Evolutionary conservation across 768 basidiomycete species (phyloP).

Genomic region (Hydnum rufescens): DNA sequence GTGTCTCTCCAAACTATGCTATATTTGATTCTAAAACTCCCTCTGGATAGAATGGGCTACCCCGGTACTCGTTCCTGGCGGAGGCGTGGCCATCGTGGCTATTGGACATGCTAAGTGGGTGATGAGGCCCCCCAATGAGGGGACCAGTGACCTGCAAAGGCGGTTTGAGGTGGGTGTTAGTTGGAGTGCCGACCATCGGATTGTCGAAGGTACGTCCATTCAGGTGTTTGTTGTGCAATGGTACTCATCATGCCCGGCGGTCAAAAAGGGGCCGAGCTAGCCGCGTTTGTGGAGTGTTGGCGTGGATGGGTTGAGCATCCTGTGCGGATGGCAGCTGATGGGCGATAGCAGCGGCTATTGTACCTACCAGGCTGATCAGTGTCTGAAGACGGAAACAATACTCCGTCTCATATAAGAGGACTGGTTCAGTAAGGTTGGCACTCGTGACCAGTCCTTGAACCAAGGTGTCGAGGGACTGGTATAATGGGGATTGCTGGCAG

Average conservation of each 20-base stretch:
- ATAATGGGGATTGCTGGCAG: no score
- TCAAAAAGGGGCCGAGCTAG: conserved; percentile 44
- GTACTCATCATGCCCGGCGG: not conserved
- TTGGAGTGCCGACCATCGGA: conserved; percentile 75
- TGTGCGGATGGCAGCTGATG: conserved; percentile 42
- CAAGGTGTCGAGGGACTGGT: no score
- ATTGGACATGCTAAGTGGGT: conserved; percentile 57
- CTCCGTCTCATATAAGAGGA: no score
- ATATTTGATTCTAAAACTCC: not conserved
- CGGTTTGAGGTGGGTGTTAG: conserved; percentile 44
- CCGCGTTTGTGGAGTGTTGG: conserved; percentile 77
- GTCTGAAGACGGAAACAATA: no score
- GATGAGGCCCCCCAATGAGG: conserved; percentile 22
- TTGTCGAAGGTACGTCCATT: conserved; percentile 37
- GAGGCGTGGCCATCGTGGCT: conserved; percentile 71
- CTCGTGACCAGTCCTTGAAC: no score
- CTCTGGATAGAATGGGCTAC: conserved; percentile 29
- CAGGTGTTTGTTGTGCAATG: not conserved
- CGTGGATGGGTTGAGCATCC: conserved; percentile 61
- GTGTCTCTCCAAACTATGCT: not conserved
- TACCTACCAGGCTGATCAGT: no score
- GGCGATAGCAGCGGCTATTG: no score
- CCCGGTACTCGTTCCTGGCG: conserved; percentile 63
- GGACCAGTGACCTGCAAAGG: conserved; percentile 24
- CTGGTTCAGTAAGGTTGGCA: no score